Evolutionary conservation across 805 yeast species (phyloP), one percentile per base, ranked within the genome.

Genomic region (Suhomyces kilbournensis): DNA sequence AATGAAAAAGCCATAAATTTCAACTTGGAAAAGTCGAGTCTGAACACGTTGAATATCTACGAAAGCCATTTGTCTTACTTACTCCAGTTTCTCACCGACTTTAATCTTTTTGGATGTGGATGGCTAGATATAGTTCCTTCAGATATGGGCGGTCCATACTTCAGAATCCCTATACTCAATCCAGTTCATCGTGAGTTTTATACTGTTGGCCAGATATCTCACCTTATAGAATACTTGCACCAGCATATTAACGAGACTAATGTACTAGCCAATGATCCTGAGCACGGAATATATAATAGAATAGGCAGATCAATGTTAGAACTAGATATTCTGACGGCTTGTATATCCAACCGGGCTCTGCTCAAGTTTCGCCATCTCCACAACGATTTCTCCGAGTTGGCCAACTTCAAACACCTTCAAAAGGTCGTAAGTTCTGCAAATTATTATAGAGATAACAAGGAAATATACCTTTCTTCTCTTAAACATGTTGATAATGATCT

Each of bases 41-140:
- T 48, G 30, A 19, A 46, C 32, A 22, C 26, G 34, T 17, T 48
- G 17, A 51, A 56, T 34, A 56, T 72, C 0, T 89, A 74, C 64
- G 99, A 94, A 61, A 75, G 91, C 0, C 98, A 94, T 62, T 77
- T 93, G 10, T 91, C 97, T 0, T 86, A 75, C 59, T 62, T 81
- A 1, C 66, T 90, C 6, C 97, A 94, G 62, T 90, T 93, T 62
- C 66, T 90, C 25, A 76, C 88, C 0, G 99, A 94, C 63, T 90
- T 79, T 68, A 92, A 93, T 62, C 67, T 93, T 28, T 89, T 78
- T 63, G 96, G 97, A 1, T 89, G 97, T 66, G 84, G 85, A 4
- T 89, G 96, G 93, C 54, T 92, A 20, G 69, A 77, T 15, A 52
- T 85, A 0, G 60, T 64, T 2, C 57, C 42, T 6, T 38, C 42